Evolutionary conservation across 768 basidiomycete genomes (phyloP), one percentile per base, ranked within the genome.

Genomic region (Neoboletus brunneissimus): DNA sequence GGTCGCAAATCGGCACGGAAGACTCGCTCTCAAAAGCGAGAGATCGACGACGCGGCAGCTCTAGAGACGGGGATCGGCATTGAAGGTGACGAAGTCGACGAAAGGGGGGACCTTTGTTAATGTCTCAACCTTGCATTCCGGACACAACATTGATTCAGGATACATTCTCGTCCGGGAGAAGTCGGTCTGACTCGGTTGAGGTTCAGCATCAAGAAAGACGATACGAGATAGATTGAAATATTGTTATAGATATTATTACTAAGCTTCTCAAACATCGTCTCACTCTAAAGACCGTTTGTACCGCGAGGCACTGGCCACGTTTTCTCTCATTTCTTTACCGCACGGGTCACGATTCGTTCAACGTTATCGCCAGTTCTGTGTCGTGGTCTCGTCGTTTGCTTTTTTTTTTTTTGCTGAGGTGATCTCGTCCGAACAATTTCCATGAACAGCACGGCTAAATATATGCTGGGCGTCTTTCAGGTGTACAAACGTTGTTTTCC

Each of bases 1-100:
- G 79, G 80, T 7, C 70, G 79, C 32, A 81, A 81, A 47, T 71
- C 71, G 0, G 54, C 32, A 35, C 62, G 61, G 35, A 71, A 59
- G 54, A 48, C 52, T 13, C 57, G 50, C 29, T 32, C 74, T 75
- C 20, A 69, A 72, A 57, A 69, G 67, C 40, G 43, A 22, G 31
- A 22, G 42, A 51, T 45, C n/a, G 22, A 81, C 72, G 60, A 74
- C 75, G 41, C 46, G 27, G 40, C 34, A 38, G 56, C 37, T 34
- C 23, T 60, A 25, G 46, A 53, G 29, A 56, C 31, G 25, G 50
- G 50, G 32, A 43, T 58, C 37, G 50, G 42, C 20, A 45, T 43
- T 31, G 55, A 53, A 38, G 50, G 46, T 12, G 46, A 46, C 7
- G 37, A 52, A 18, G 7, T 9, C 7, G 23, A 37, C n/a, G 38